Evolutionary conservation across 345 rosid genomes (phyloP), one percentile per base, ranked within the genome.

Genomic region (Salix viminalis): DNA sequence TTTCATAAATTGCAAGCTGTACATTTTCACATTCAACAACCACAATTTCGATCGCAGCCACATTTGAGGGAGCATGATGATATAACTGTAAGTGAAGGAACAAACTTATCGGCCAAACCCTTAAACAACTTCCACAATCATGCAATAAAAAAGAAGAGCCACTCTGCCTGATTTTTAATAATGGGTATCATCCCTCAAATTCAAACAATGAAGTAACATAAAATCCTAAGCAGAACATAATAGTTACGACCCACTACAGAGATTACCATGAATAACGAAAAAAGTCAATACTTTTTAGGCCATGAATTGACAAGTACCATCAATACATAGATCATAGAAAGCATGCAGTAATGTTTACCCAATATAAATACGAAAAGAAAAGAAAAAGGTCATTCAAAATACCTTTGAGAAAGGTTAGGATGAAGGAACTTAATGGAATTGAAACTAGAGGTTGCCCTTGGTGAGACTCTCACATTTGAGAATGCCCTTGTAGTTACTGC

Each of bases 401-500:
- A 92, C 91, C 94, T 88, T 54, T 67, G 76, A 61, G 89, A 88
- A 24, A 66, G 85, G 71, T 56, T 26, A 21, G 74, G 81, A 84
- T 74, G 76, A 56, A 84, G 81, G 73, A 80, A 75, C 54, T 73
- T 78, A 52, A 77, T 56, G 61, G 78, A 67, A 61, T 73, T 79
- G 80, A 71, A 42, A 56, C 52, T 37, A 34, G 64, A 81, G 69
- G 76, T 72, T 74, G 78, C 71, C 70, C 75, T 76, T 65, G 80
- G 72, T 11, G 72, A 66, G 52, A 76, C 10, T 70, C 79, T 83
- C 75, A 79, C 54, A 52, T 70, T 81, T 54, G 84, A 75, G 65
- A 66, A 77, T 72, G 80, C 77, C 70, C 81, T 81, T 14, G 64
- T 72, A 76, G 50, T 80, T 67, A 84, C 72, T 44, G 81, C 80